phyloP scores from a whole-genome alignment of 169 alveolate species.

The Theileria parva region DNA sequence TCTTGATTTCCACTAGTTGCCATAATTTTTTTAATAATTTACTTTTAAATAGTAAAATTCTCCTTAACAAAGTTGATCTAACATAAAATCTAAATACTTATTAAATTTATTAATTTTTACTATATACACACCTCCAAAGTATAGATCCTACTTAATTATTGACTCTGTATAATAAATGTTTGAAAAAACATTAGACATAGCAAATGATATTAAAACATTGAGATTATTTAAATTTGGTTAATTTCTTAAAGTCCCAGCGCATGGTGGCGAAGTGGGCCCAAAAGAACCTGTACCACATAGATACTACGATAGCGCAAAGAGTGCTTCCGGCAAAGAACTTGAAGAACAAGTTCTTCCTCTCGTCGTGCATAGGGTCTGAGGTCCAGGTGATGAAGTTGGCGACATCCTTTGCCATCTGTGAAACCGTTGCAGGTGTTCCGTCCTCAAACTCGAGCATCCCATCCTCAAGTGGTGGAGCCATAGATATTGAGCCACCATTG shows the following conservation, averaged over 20 bases:
- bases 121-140: neutral
- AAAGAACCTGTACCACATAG: slow-evolving; percentile 85
- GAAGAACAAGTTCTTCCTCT: slow-evolving; percentile 79
- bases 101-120: no score
- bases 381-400: slow-evolving; percentile 85
- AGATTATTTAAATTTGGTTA: slow-evolving; percentile 71
- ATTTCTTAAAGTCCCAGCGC: slow-evolving; percentile 81
- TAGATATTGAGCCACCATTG: slow-evolving; percentile 95
- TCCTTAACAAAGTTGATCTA: no score
- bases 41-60: neutral
- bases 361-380: slow-evolving; percentile 86
- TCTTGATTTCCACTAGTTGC: neutral
- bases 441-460: slow-evolving; percentile 96
- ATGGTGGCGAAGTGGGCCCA: slow-evolving; percentile 84
- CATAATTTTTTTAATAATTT: neutral
- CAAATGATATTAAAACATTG: neutral
- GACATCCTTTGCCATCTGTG: slow-evolving; percentile 93
- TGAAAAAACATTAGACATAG: neutral
- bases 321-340: slow-evolving; percentile 77
- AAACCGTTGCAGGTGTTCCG: slow-evolving; percentile 95
- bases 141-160: neutral
- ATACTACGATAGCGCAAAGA: slow-evolving; percentile 78
- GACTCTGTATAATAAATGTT: neutral
- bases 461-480: slow-evolving; percentile 96
- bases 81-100: no score